Evolutionary conservation across 345 rosid species (phyloP), one percentile per base, ranked within the genome.

Genomic region (Noccaea caerulescens): DNA sequence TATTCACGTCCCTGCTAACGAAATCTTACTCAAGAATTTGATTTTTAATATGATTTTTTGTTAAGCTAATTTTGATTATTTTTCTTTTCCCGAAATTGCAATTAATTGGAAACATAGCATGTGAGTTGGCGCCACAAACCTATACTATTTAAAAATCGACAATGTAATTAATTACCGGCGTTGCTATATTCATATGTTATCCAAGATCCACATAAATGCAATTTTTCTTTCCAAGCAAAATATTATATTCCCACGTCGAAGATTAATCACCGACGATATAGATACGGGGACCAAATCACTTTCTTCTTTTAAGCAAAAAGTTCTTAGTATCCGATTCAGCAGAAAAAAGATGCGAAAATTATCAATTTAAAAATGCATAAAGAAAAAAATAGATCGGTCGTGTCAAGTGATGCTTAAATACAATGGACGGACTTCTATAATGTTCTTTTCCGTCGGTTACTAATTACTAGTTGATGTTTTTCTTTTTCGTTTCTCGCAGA

Each of bases 321-420:
- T 36, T 38, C 7, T 66, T 16, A 23, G 79, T 68, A 75, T 75
- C 70, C 58, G 69, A 68, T 75, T 75, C 79, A 68, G 36, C 50
- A 44, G 33, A 38, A 7, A 43, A 43, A 25, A 25, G 8, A 27
- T 32, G 18, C 14, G 6, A 45, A 52, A 52, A 33, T 33, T 44
- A 34, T 58, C n/a, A 41, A 7, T 47, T n/a, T 9, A 12, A 7
- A 4, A 36, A 44, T 13, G 6, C 3, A 4, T 46, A 72, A 13
- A 53, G 43, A 7, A 42, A 55, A 7, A 39, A 11, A 10, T 0
- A 10, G 38, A 25, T 11, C 12, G 16, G 38, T 23, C 50, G 34
- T 66, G 61, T 74, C 61, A 42, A 6, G 20, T 32, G 59, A 47
- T 66, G 61, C 71, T 56, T 30, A 41, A 41, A 38, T 65, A 38